phyloP scores from a whole-genome alignment of 2,329 filamentous ascomycete species.

The Cercospora zeae-maydis region DNA sequence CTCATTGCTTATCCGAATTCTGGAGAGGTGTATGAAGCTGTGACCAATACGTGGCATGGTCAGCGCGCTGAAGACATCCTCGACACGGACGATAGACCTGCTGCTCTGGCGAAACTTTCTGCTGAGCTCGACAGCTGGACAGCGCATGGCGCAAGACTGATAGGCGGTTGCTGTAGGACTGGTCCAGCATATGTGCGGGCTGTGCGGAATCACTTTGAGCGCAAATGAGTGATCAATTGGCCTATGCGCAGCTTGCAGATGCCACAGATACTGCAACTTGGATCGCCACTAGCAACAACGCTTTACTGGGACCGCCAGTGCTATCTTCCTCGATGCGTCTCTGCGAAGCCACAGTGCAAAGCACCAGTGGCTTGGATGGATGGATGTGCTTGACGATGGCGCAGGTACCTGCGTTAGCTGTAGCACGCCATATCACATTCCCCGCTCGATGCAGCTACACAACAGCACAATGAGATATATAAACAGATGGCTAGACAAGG shows the following conservation, averaged over 20 bases:
- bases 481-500: background rate
- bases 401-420: slow-evolving; percentile 11
- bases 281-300: background rate
- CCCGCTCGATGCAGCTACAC: slow-evolving; percentile 12
- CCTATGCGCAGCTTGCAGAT: background rate
- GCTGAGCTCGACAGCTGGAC: slow-evolving; percentile 22
- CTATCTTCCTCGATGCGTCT: background rate
- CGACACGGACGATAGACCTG: slow-evolving; percentile 28
- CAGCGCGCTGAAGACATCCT: slow-evolving; percentile 26
- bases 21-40: slow-evolving; percentile 47
- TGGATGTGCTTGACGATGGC: background rate
- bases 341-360: background rate
- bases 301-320: background rate
- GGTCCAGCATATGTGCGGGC: slow-evolving; percentile 33
- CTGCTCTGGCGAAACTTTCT: slow-evolving; percentile 9
- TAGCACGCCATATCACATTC: slow-evolving; percentile 8
- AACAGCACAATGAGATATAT: slow-evolving; percentile 4
- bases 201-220: slow-evolving; percentile 10
- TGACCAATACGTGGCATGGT: slow-evolving; percentile 37
- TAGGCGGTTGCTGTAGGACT: slow-evolving; percentile 50
- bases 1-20: slow-evolving; percentile 46
- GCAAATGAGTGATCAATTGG: background rate
- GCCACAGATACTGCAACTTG: background rate
- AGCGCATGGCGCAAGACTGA: slow-evolving; percentile 42
- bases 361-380: background rate